These are phyloP conservation scores for Arthrobotrys pseudoclavata DNA, from an alignment of 2,329 filamentous ascomycete genomes.

Conservation along the genomic window DNA sequence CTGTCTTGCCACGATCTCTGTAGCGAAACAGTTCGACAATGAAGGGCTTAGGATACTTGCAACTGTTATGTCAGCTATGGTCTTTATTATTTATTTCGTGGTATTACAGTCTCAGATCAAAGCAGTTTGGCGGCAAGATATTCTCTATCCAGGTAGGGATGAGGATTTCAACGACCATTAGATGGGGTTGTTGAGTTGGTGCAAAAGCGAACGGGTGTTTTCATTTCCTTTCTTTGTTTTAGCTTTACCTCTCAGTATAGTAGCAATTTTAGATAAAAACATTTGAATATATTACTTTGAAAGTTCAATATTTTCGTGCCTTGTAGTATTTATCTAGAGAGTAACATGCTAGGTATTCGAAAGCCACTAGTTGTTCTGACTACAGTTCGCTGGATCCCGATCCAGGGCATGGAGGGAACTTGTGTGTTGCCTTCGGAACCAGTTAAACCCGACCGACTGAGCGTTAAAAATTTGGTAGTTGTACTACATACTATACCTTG, in stretches of 20 bases:
- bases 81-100: constrained; percentile 67
- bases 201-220: not conserved
- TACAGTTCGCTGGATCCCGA: no score
- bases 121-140: constrained; percentile 71
- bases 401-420: no score
- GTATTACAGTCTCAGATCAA: constrained; percentile 69
- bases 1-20: constrained; percentile 72
- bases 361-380: no score
- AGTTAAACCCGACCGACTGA: no score
- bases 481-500: no score
- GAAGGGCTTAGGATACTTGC: constrained; percentile 69
- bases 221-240: not conserved
- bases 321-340: no score
- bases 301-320: no score
- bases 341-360: no score
- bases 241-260: no score
- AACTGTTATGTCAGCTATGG: constrained; percentile 69
- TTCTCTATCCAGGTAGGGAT: constrained; percentile 72
- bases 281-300: not conserved
- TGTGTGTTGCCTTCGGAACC: no score
- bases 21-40: constrained; percentile 70
- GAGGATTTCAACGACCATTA: constrained; percentile 71
- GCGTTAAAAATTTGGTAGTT: no score
- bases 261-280: not conserved
- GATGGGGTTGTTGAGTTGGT: not conserved